Percentiles rank a stretch among this genome's conserved stretches.
Conservation (phyloP, 1,139 yeast genomes). For the Pichia sp. region DNA sequence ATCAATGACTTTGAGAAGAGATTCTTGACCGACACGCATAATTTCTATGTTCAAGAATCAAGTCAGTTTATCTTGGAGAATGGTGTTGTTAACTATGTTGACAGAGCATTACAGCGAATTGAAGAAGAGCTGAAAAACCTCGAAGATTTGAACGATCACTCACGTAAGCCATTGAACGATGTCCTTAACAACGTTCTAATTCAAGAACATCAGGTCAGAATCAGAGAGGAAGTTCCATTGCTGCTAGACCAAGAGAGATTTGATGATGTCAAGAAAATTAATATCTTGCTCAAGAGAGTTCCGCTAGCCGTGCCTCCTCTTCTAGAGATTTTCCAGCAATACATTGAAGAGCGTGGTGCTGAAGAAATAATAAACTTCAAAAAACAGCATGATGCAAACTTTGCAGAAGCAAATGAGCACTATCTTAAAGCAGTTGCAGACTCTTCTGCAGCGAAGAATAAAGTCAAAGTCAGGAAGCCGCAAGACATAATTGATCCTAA, state of each 20-base stretch:
- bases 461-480: conserved; percentile 16
- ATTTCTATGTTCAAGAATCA: conserved; percentile 69
- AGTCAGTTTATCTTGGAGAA: conserved; percentile 57
- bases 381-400: conserved; percentile 34
- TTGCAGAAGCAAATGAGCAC: conserved; percentile 5
- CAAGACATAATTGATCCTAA: conserved; percentile 55
- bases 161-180: conserved; percentile 69
- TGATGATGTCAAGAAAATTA: conserved; percentile 75
- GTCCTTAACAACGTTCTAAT: conserved; percentile 72
- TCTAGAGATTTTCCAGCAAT: conserved; percentile 63
- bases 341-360: conserved; percentile 68
- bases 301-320: conserved; percentile 71
- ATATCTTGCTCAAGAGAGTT: conserved; percentile 65
- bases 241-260: conserved; percentile 72
- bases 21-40: conserved; percentile 66
- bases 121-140: conserved; percentile 78
- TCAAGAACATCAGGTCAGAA: conserved; percentile 66
- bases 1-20: conserved; percentile 70
- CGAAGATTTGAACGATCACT: conserved; percentile 78
- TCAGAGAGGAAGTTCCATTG: conserved; percentile 69
- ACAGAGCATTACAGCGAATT: conserved; percentile 74
- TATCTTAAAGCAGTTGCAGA: conserved; percentile 12
- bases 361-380: conserved; percentile 62
- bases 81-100: conserved; percentile 87
- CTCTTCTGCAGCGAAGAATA: conserved; percentile 8